Evolutionary conservation across 2,329 filamentous ascomycete species (phyloP).

Genomic region (Epichloe sylvatica): DNA sequence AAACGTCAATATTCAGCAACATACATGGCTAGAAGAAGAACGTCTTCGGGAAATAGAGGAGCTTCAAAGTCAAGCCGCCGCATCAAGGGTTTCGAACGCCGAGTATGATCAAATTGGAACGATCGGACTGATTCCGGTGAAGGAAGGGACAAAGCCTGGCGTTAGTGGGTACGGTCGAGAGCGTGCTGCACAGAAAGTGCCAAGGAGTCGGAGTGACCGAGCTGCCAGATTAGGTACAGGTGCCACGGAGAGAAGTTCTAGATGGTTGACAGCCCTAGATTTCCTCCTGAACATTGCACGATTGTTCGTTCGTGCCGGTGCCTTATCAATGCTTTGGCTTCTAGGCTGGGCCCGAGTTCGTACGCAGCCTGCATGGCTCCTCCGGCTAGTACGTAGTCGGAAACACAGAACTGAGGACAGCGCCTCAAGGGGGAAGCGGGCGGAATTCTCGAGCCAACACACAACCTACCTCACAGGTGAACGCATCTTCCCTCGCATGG

Average conservation of each 20-base stretch:
- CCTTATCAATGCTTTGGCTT: constrained; percentile 38
- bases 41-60: constrained; percentile 63
- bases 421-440: not conserved
- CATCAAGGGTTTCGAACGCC: constrained; percentile 31
- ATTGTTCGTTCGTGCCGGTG: constrained; percentile 19
- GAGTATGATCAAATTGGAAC: constrained; percentile 39
- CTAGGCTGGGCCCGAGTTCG: constrained; percentile 31
- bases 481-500: constrained; percentile 41
- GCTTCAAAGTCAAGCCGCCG: constrained; percentile 36
- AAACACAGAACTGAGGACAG: constrained; percentile 4
- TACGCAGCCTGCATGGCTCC: constrained; percentile 36
- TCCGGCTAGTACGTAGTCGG: constrained; percentile 29
- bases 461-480: constrained; percentile 25
- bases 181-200: constrained; percentile 47
- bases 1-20: constrained; percentile 54
- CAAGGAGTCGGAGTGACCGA: constrained; percentile 32
- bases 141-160: constrained; percentile 27
- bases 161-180: constrained; percentile 55
- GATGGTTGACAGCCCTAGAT: constrained; percentile 63
- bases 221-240: constrained; percentile 55
- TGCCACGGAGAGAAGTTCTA: constrained; percentile 60
- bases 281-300: constrained; percentile 61
- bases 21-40: constrained; percentile 89
- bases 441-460: not conserved
- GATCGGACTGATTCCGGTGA: constrained; percentile 41